Conservation (phyloP, 805 yeast species). For the Yamadazyma endophytica region DNA sequence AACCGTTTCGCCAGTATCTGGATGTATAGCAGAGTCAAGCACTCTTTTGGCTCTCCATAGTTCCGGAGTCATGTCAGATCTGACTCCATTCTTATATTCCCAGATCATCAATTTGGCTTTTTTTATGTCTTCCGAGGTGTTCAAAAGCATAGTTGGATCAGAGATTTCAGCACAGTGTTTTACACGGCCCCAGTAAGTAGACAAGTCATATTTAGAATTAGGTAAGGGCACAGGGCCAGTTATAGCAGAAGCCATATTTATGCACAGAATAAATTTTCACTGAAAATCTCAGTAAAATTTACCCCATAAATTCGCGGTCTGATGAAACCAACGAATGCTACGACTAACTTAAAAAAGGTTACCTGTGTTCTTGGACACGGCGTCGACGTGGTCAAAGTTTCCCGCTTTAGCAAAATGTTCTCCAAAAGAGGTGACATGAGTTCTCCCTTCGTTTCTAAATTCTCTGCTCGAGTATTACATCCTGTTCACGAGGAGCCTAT, state of each 20-base stretch:
- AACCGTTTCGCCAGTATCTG: constrained; percentile 94
- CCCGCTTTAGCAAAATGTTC: constrained; percentile 45
- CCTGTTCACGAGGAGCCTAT: constrained; percentile 27
- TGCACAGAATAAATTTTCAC: too few species aligned
- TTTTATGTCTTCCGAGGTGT: constrained; percentile 59
- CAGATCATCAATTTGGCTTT: constrained; percentile 62
- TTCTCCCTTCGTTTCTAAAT: constrained; percentile 17
- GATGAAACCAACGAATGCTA: not conserved
- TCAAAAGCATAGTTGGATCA: constrained; percentile 86
- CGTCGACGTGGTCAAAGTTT: constrained; percentile 47
- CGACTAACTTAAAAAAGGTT: constrained; percentile 4
- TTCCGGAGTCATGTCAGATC: constrained; percentile 64
- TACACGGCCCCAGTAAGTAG: constrained; percentile 90
- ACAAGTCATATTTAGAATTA: constrained; percentile 70
- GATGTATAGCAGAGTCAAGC: constrained; percentile 90
- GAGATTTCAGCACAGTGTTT: constrained; percentile 90
- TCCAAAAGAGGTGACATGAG: constrained; percentile 19
- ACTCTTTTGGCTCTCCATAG: constrained; percentile 86
- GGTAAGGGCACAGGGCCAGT: constrained; percentile 82
- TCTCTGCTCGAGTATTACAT: constrained; percentile 50
- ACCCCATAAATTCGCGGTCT: too few species aligned
- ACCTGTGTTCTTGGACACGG: constrained; percentile 46
- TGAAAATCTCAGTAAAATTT: too few species aligned
- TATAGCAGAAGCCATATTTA: constrained; percentile 83
- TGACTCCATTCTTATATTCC: constrained; percentile 68